Evolutionary conservation across 805 yeast species (phyloP).

Genomic region (Teunomyces cretensis): DNA sequence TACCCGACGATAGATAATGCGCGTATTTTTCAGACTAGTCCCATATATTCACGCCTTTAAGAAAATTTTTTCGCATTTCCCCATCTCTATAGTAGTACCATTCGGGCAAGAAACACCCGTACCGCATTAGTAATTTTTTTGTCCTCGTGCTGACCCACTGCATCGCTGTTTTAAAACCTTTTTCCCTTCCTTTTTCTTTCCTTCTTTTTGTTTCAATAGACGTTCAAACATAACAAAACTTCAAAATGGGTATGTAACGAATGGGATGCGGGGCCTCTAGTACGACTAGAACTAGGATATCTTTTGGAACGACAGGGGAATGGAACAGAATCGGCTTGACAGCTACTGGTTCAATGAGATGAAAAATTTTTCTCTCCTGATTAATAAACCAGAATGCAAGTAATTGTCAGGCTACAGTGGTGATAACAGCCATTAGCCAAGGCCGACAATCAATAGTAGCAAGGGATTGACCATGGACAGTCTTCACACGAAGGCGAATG

Average conservation of each 20-base stretch:
- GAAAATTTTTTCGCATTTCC: conserved; percentile 4
- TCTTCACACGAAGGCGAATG: no score
- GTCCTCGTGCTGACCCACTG: conserved; percentile 16
- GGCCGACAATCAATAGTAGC: no score
- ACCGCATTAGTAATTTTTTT: conserved; percentile 6
- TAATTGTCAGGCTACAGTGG: not conserved
- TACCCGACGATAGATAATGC: not conserved
- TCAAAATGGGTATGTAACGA: conserved; percentile 37
- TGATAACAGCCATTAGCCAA: not conserved
- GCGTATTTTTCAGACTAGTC: conserved; percentile 7
- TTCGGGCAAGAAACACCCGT: not conserved
- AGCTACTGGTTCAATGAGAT: not conserved
- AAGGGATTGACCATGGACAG: no score
- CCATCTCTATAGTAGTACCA: not conserved
- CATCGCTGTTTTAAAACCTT: conserved; percentile 11
- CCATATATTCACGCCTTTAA: conserved; percentile 3
- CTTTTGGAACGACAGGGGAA: not conserved
- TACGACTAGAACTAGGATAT: not conserved
- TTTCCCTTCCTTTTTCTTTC: conserved; percentile 17
- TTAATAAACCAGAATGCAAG: not conserved
- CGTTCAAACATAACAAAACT: conserved; percentile 22
- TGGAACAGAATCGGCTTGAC: not conserved
- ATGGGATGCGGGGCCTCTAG: not conserved
- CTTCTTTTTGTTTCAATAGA: conserved; percentile 19
- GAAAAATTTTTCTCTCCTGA: conserved; percentile 2